Conservation (phyloP, 129 eudicot species). For the Centella asiatica region DNA sequence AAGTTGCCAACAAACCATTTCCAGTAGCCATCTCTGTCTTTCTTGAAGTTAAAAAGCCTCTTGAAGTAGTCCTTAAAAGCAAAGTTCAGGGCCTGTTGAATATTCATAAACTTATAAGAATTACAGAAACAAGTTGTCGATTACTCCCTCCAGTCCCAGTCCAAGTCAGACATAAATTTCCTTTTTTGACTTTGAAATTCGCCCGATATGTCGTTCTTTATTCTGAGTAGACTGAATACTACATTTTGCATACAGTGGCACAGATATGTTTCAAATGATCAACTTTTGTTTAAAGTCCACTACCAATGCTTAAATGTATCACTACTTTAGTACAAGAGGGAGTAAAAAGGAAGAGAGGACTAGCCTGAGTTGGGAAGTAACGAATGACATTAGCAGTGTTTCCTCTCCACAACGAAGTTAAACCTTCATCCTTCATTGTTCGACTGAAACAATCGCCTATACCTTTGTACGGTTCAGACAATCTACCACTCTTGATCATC, state of each 20-base stretch:
- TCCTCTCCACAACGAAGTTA: conserved; percentile 46
- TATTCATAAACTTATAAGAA: not conserved
- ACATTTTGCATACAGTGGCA: too few species aligned
- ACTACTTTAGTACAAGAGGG: not conserved
- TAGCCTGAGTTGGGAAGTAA: conserved; percentile 57
- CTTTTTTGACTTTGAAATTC: too few species aligned
- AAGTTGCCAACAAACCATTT: conserved; percentile 61
- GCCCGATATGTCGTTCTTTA: too few species aligned
- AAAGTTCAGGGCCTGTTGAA: conserved; percentile 48
- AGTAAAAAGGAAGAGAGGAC: not conserved
- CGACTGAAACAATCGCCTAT: conserved; percentile 43
- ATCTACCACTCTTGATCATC: conserved; percentile 42
- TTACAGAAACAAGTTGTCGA: too few species aligned
- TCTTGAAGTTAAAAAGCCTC: conserved; percentile 52
- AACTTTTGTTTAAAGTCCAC: too few species aligned
- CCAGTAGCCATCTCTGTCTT: conserved; percentile 60
- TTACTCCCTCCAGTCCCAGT: too few species aligned
- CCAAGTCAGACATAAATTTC: too few species aligned
- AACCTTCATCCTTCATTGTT: conserved; percentile 48
- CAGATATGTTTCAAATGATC: too few species aligned
- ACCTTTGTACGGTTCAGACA: conserved; percentile 45
- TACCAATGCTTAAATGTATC: too few species aligned
- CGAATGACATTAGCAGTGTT: conserved; percentile 50
- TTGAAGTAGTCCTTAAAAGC: conserved; percentile 66
- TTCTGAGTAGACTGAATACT: too few species aligned